Evolutionary conservation across 192 early-diverging fungal genomes (phyloP), one percentile per base, ranked within the genome.

Genomic region (Backusella tarrabulga): DNA sequence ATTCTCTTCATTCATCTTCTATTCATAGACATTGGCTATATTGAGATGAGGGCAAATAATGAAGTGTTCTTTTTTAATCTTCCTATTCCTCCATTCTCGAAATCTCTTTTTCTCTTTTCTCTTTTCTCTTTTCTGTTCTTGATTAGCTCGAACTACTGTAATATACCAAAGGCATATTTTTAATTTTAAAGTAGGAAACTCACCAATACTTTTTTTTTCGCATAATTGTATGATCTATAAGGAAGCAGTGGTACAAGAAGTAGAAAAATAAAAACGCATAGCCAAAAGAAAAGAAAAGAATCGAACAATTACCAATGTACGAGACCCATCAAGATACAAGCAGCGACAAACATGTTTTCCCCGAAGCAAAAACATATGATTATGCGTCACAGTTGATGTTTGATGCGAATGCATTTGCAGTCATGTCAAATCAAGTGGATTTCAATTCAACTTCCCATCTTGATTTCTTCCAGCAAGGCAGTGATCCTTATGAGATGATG

Each of bases 351-450:
- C 68, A 69, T n/a, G 36, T 21, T n/a, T 69, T 69, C 17, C 68
- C 68, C 36, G 68, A 69, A 69, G 35, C 68, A 40, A 69, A 69
- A 3, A 69, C 68, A 41, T 69, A 69, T 26, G 68, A 69, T 36
- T 69, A 69, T 69, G 68, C 68, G 4, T 69, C 68, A 69, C 68
- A 69, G 23, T 38, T 69, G 12, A 69, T 69, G 68, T 69, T 69
- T 38, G 68, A 69, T 41, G 68, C 68, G 9, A 69, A 69, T 36
- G 68, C 68, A 19, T 69, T 69, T 40, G 68, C 68, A 23, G 34
- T 21, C 34, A 69, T 69, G 68, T 69, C 68, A 21, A 69, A 69
- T 38, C 68, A 69, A 69, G 68, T 69, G n/a, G 68, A 69, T 69
- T 19, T 69, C 11, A 69, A 69, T 21, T 38, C 68, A 69, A 60